A percentile compares a stretch with the other conserved stretches of the same genome.
Conservation (phyloP, 257 asterid species). For the Nicotiana benthamiana region DNA sequence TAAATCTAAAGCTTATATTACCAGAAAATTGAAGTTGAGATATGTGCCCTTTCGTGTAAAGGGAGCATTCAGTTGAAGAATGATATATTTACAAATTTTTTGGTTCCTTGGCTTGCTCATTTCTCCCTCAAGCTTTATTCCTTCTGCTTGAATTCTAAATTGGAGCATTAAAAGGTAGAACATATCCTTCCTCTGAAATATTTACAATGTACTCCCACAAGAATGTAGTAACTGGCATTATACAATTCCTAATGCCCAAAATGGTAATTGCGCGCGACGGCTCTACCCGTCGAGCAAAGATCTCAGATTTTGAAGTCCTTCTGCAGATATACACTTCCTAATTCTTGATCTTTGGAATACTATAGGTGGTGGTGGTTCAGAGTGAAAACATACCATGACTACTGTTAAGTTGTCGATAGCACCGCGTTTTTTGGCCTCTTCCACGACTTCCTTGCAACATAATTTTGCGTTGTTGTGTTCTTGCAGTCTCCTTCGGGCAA, state of each 20-base stretch:
- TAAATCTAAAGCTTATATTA: not conserved
- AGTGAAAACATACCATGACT: slow-evolving; percentile 68
- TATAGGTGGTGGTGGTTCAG: slow-evolving; percentile 55
- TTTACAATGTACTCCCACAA: not conserved
- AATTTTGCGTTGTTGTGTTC: slow-evolving; percentile 63
- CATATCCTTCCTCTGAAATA: not conserved
- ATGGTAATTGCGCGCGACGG: not conserved
- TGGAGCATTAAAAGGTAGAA: not conserved
- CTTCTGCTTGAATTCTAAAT: not conserved
- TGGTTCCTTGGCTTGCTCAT: not conserved
- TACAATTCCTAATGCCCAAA: not conserved
- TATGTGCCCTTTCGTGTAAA: not conserved
- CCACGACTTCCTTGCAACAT: slow-evolving; percentile 74
- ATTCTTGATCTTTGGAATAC: slow-evolving; percentile 43
- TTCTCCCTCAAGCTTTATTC: not conserved
- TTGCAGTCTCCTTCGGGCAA: slow-evolving; percentile 64
- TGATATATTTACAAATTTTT: not conserved
- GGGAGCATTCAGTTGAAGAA: not conserved
- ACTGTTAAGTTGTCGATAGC: slow-evolving; percentile 71
- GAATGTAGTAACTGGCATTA: too few species aligned
- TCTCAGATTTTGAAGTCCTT: slow-evolving; percentile 65
- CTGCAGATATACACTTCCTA: slow-evolving; percentile 73
- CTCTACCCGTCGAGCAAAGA: slow-evolving; percentile 52
- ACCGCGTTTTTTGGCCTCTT: slow-evolving; percentile 73
- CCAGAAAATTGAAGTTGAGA: not conserved